Conservation (phyloP, 192 early-diverging fungal genomes). For the Coemansia sp. region DNA sequence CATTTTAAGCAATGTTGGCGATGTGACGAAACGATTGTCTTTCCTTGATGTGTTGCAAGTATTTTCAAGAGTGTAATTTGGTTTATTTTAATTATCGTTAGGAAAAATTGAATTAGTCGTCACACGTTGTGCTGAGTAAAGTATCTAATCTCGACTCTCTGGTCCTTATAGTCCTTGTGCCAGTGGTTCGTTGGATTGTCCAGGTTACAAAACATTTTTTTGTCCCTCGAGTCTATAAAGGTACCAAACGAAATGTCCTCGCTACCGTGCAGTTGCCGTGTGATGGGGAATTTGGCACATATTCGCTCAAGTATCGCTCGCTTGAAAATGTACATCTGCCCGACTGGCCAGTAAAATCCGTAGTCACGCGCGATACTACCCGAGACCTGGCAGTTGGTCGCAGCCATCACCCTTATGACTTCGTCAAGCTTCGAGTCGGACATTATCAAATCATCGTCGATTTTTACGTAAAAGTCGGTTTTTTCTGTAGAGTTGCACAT, state of each 20-base stretch:
- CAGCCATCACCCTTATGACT: not conserved
- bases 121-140: not conserved
- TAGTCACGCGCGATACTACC: constrained; percentile 1
- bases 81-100: too few species aligned
- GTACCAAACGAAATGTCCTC: constrained; percentile 6
- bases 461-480: constrained; percentile 6
- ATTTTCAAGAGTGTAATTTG: too few species aligned
- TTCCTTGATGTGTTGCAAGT: too few species aligned
- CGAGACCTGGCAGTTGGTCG: constrained; percentile 2
- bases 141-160: not conserved
- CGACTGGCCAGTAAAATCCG: constrained; percentile 7
- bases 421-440: not conserved
- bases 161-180: constrained; percentile 9
- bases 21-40: too few species aligned
- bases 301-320: not conserved
- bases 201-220: not conserved
- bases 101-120: not conserved
- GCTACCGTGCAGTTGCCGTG: not conserved
- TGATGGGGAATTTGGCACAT: not conserved
- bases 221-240: not conserved
- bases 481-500: not conserved
- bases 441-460: constrained; percentile 9
- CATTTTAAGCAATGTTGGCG: too few species aligned
- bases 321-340: constrained; percentile 11
- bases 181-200: constrained; percentile 1